phyloP scores from a whole-genome alignment of 2,329 filamentous ascomycete species.

The Celoporthe dispersa region DNA sequence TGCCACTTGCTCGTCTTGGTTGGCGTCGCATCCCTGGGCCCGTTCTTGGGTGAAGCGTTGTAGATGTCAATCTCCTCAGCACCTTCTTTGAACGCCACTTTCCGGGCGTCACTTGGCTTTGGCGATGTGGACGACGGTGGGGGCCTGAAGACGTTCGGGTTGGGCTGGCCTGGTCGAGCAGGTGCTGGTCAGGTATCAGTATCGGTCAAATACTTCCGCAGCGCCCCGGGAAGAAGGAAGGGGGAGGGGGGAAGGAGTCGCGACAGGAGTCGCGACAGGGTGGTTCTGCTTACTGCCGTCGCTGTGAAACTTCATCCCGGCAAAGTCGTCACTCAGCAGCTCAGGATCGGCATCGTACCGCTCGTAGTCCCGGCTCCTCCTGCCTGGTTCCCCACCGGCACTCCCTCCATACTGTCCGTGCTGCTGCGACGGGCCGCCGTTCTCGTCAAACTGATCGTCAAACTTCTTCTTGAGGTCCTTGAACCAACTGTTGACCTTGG shows the following conservation, averaged over 20 bases:
- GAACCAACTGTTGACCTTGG: constrained; percentile 92
- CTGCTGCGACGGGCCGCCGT: constrained; percentile 57
- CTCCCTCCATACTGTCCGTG: constrained; percentile 43
- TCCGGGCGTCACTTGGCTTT: constrained; percentile 52
- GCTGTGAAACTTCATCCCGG: constrained; percentile 65
- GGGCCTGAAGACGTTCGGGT: constrained; percentile 81
- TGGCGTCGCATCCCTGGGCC: constrained; percentile 54
- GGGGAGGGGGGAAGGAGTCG: too few species aligned
- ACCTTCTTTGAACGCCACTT: constrained; percentile 62
- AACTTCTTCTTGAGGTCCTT: constrained; percentile 89
- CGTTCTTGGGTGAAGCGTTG: constrained; percentile 62
- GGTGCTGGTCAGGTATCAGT: constrained; percentile 48
- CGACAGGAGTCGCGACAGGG: not conserved
- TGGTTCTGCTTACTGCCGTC: constrained; percentile 61
- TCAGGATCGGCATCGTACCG: constrained; percentile 95
- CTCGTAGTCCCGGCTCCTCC: constrained; percentile 84
- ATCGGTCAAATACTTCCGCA: constrained; percentile 26
- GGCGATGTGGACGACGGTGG: constrained; percentile 58
- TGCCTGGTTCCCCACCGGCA: constrained; percentile 63
- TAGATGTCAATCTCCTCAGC: constrained; percentile 84
- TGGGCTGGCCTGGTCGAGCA: constrained; percentile 58
- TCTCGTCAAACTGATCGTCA: constrained; percentile 83
- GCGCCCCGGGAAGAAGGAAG: too few species aligned
- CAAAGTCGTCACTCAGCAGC: constrained; percentile 88
- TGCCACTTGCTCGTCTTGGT: constrained; percentile 94